Percentiles rank a stretch among this genome's conserved stretches.
Evolutionary conservation across 768 basidiomycete species (phyloP).

Genomic region (Hypholoma fasciculare): DNA sequence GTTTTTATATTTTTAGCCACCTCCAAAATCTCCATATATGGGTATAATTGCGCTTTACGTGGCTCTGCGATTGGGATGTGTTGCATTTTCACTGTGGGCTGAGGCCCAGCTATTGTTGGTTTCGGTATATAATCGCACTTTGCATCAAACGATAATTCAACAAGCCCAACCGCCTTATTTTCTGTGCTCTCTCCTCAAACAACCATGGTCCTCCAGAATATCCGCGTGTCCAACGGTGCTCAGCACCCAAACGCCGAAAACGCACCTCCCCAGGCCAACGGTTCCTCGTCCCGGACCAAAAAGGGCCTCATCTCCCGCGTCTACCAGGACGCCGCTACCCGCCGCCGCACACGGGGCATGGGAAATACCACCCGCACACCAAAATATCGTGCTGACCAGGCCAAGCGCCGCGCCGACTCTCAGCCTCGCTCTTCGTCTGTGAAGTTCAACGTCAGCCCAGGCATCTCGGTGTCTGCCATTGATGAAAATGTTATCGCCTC

Average conservation of each 20-base stretch:
- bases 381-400: constrained; percentile 36
- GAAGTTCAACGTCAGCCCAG: constrained; percentile 24
- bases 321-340: constrained; percentile 29
- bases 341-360: constrained; percentile 37
- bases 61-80: no score
- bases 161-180: not conserved
- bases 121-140: not conserved
- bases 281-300: constrained; percentile 8
- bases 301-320: constrained; percentile 17
- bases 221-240: not conserved
- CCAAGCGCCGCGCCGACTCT: constrained; percentile 32
- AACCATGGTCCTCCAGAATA: constrained; percentile 2
- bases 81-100: no score
- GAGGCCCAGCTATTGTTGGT: no score
- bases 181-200: not conserved
- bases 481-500: constrained; percentile 30
- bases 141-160: not conserved
- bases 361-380: constrained; percentile 25
- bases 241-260: not conserved
- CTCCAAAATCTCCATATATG: no score
- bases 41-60: no score
- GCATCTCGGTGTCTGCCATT: constrained; percentile 21
- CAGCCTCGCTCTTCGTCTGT: constrained; percentile 25
- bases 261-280: constrained; percentile 8
- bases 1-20: no score